phyloP scores from a whole-genome alignment of 495 filamentous ascomycete species.

The Aspergillus heteromorphus region DNA sequence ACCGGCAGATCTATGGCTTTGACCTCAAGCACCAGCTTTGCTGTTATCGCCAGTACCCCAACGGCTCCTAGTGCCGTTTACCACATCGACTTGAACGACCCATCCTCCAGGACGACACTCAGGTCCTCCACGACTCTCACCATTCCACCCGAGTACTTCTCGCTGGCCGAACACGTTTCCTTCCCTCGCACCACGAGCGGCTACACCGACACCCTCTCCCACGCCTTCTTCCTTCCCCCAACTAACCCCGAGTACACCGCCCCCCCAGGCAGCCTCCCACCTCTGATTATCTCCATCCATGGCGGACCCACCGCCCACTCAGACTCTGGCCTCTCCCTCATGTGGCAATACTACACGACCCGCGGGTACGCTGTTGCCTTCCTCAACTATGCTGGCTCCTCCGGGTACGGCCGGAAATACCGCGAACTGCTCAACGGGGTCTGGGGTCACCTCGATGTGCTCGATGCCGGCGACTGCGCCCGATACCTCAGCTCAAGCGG shows the following conservation, averaged over 20 bases:
- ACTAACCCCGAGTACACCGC: constrained; percentile 33
- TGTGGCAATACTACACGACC: constrained; percentile 45
- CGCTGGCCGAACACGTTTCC: neutral
- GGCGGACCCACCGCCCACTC: constrained; percentile 42
- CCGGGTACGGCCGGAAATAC: constrained; percentile 44
- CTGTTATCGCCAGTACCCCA: constrained; percentile 17
- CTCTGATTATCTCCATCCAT: constrained; percentile 41
- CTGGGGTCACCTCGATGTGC: constrained; percentile 41
- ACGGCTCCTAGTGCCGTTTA: constrained; percentile 3
- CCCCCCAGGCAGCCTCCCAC: constrained; percentile 27
- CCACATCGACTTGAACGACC: neutral
- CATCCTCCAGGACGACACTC: neutral
- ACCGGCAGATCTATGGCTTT: constrained; percentile 12
- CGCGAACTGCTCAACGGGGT: constrained; percentile 36
- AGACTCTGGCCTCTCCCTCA: constrained; percentile 28
- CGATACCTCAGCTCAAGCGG: constrained; percentile 29
- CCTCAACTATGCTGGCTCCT: constrained; percentile 47
- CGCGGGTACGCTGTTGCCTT: constrained; percentile 44
- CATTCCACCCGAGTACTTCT: constrained; percentile 14
- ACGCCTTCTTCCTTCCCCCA: constrained; percentile 42
- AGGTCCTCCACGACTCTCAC: neutral
- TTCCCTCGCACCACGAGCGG: neutral
- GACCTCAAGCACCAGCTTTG: constrained; percentile 18
- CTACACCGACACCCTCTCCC: neutral
- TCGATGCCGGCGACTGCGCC: constrained; percentile 40